Evolutionary conservation across 192 early-diverging fungal genomes (phyloP).

Genomic region (Podila verticillata): DNA sequence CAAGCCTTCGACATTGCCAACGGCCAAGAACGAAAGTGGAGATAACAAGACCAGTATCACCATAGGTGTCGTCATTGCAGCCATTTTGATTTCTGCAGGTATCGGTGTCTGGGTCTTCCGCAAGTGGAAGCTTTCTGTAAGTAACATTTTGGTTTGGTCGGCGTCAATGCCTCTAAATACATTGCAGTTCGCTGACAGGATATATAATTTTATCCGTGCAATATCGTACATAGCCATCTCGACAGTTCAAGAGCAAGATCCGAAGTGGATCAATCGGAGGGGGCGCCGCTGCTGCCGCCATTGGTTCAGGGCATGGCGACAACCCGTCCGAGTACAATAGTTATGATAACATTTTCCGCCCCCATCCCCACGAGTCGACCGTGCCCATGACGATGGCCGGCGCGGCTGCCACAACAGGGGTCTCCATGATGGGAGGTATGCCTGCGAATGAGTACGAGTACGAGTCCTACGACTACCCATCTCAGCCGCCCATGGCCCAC

Average conservation of each 20-base stretch:
- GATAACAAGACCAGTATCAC: slow-evolving; percentile 8
- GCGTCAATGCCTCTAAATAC: background rate
- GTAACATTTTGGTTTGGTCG: background rate
- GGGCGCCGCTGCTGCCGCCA: background rate
- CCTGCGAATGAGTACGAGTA: background rate
- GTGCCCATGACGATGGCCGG: background rate
- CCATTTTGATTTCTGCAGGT: slow-evolving; percentile 8
- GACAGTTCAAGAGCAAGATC: slow-evolving; percentile 40
- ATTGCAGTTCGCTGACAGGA: too few relatives aligned
- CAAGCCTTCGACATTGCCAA: background rate
- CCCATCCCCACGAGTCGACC: slow-evolving; percentile 1
- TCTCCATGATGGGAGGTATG: background rate
- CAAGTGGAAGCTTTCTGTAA: slow-evolving; percentile 50
- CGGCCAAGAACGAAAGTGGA: background rate
- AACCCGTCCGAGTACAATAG: slow-evolving; percentile 11
- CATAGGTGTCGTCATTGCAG: slow-evolving; percentile 22
- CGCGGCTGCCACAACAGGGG: background rate
- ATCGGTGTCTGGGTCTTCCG: slow-evolving; percentile 51
- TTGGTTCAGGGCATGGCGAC: slow-evolving; percentile 4
- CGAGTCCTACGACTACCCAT: background rate
- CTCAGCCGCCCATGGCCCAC: slow-evolving; percentile 1
- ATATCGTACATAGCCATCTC: slow-evolving; percentile 14
- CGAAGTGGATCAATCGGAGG: background rate
- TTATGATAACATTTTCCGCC: slow-evolving; percentile 7
- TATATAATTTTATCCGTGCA: background rate